Percentiles rank a stretch among this genome's conserved stretches.
Evolutionary conservation across 2,329 filamentous ascomycete species (phyloP).

Genomic region (Exophiala dermatitidis): DNA sequence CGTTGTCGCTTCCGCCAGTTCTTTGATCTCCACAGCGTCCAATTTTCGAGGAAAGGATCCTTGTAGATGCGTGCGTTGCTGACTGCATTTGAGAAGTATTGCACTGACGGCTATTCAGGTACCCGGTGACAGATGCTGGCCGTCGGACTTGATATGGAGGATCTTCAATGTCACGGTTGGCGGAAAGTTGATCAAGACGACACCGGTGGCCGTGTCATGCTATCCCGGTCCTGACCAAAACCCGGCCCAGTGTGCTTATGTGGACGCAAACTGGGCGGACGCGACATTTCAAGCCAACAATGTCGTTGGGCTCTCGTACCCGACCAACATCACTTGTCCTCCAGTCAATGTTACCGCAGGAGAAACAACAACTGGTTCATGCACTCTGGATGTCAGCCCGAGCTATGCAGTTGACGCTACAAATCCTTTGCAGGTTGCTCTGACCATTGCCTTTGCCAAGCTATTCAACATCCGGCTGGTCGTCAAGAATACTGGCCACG

Average conservation of each 20-base stretch:
- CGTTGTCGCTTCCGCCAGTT: constrained; percentile 2
- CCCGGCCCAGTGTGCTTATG: constrained; percentile 25
- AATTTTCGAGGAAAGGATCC: background rate
- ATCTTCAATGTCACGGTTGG: constrained; percentile 31
- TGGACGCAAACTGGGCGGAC: constrained; percentile 28
- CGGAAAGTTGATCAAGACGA: constrained; percentile 32
- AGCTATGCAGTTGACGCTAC: constrained; percentile 27
- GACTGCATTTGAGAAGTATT: background rate
- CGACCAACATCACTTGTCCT: constrained; percentile 28
- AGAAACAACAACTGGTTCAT: constrained; percentile 21
- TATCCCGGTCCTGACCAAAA: constrained; percentile 30
- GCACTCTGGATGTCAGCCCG: constrained; percentile 29
- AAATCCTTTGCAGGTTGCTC: constrained; percentile 1
- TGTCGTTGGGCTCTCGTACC: constrained; percentile 30
- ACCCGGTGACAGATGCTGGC: constrained; percentile 34
- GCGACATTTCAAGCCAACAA: constrained; percentile 27
- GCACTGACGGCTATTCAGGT: constrained; percentile 13
- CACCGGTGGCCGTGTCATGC: constrained; percentile 32
- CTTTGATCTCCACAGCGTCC: background rate
- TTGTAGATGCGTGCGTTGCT: constrained; percentile 3
- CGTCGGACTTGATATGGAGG: constrained; percentile 29
- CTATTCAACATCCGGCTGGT: constrained; percentile 27
- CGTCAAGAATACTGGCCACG: constrained; percentile 27
- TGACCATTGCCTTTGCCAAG: constrained; percentile 17
- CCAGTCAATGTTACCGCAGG: constrained; percentile 26